Base-by-base conservation (phyloP, 73 alveolate species). In the Stentor coeruleus region DNA sequence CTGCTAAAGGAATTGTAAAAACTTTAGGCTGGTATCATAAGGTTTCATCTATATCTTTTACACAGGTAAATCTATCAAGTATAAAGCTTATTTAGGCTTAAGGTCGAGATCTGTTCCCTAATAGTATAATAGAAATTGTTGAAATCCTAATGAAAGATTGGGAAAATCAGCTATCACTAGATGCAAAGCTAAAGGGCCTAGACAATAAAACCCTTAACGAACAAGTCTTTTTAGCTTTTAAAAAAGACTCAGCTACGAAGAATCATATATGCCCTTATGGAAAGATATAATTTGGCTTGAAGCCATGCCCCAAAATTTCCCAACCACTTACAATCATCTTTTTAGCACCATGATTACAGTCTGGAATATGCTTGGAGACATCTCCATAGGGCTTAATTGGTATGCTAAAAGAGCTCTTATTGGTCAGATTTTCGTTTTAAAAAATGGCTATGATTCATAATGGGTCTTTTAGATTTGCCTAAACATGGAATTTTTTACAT, bases 361-460 rank as follows among this genome's bases (percentile, higher is more conserved):
- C n/a, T 66, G 79, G 2, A 40, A 66, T 26, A 33, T 66, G 20
- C 40, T 66, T 20, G 79, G 79, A 66, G 79, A 66, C 79, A 26
- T 28, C 1, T 66, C 79, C n/a, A 33, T 40, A 20, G 79, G 79
- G 36, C n/a, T 66, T 66, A 40, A 66, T 14, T 89, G 92, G 93
- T 89, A 89, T 59, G 85, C 95, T 3, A 89, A 86, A 60, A 41
- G 95, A 42, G 92, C 83, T 3, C 42, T 76, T 6, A 82, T 89
- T 35, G 79, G 92, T 2, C 57, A 85, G 11, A 74, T 89, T 3
- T 89, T 80, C 77, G 58, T 59, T 3, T 74, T n/a, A n/a, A 26
- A 92, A 89, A 81, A 79, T 86, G 2, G 85, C 11, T 76, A 89
- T 89, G 95, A n/a, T 89, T 11, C 74, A 81, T 35, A 92, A 89